Evolutionary conservation across 2,329 filamentous ascomycete species (phyloP).

Genomic region (Diaporthe australafricana): DNA sequence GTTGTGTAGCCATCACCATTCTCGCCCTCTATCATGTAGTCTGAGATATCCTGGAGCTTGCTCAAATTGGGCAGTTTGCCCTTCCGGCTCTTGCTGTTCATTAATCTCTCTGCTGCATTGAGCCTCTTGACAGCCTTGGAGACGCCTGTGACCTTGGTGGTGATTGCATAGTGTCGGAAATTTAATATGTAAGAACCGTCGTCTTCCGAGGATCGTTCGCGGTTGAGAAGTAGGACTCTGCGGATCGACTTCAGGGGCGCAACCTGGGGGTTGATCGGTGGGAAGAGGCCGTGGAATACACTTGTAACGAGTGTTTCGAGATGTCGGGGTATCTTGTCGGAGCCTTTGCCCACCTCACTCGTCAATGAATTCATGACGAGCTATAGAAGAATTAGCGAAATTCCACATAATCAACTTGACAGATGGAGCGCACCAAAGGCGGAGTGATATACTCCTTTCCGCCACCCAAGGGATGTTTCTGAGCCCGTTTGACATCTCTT

Average conservation of each 20-base stretch:
- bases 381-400: conserved; percentile 52
- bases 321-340: conserved; percentile 85
- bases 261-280: conserved; percentile 91
- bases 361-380: conserved; percentile 99
- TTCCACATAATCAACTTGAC: neutral
- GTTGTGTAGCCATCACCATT: conserved; percentile 86
- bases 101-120: conserved; percentile 85
- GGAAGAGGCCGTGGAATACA: conserved; percentile 95
- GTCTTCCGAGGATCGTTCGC: conserved; percentile 68
- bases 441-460: conserved; percentile 89
- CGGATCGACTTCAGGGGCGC: conserved; percentile 94
- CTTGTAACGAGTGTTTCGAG: conserved; percentile 93
- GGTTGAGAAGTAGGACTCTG: conserved; percentile 89
- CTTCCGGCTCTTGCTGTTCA: conserved; percentile 72
- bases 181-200: conserved; percentile 84
- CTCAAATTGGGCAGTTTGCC: conserved; percentile 87
- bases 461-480: conserved; percentile 84
- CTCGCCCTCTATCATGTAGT: conserved; percentile 90
- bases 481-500: conserved; percentile 87
- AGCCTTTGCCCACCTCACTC: conserved; percentile 69
- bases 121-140: conserved; percentile 86
- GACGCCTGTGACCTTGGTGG: conserved; percentile 85
- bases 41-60: conserved; percentile 90
- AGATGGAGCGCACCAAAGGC: conserved; percentile 71
- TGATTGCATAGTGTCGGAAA: conserved; percentile 94